Conservation (phyloP, 257 asterid genomes). For the Solanum corneliomulleri region DNA sequence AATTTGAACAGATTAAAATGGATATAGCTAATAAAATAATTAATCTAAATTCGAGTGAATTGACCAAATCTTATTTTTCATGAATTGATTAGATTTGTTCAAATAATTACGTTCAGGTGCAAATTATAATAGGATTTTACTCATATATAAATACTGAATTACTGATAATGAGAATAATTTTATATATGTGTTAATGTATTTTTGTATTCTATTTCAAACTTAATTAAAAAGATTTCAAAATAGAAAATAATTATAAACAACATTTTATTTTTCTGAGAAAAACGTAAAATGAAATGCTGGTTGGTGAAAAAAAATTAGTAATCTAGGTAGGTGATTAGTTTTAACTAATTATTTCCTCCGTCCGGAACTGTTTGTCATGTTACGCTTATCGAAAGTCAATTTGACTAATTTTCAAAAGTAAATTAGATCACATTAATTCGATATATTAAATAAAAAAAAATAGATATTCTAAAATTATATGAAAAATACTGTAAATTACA, state of each 20-base stretch:
- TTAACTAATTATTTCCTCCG: background rate
- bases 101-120: too few relatives aligned
- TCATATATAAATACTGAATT: background rate
- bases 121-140: background rate
- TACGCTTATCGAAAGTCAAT: too few relatives aligned
- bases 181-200: background rate
- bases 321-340: background rate
- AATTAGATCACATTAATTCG: too few relatives aligned
- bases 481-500: too few relatives aligned
- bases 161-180: background rate
- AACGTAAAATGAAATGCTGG: background rate
- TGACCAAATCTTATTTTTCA: background rate
- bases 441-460: too few relatives aligned
- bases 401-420: too few relatives aligned
- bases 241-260: background rate
- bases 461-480: too few relatives aligned
- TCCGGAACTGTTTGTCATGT: too few relatives aligned
- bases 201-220: background rate
- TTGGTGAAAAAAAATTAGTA: background rate
- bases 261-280: background rate
- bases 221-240: background rate
- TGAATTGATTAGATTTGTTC: background rate
- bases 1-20: background rate
- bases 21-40: background rate
- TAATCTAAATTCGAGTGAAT: rapidly evolving